Evolutionary conservation across 257 asterid species (phyloP), one percentile per base, ranked within the genome.

Genomic region (Jacaranda mimosifolia): DNA sequence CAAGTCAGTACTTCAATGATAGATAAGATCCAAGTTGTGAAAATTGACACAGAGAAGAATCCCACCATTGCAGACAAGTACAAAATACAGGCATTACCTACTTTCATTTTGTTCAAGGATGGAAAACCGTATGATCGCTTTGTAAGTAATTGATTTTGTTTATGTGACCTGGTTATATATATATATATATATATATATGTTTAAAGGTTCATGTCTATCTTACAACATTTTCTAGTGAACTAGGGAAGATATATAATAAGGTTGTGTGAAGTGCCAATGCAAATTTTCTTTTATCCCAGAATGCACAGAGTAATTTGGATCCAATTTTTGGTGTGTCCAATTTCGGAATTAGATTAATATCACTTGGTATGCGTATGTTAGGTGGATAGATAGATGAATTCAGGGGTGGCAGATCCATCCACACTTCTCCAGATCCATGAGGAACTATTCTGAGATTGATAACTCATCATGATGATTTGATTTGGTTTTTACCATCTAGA

Each of bases 81-180:
- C 84, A 79, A 72, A 53, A 90, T 92, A 76, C 81, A 86, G 82
- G 97, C 97, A 4, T 80, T 92, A 35, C 97, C 97, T 58, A 92
- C 97, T 55, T 89, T 92, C 83, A 86, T 92, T 71, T 72, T 92
- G 77, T 92, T 92, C 65, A 89, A 86, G 86, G 93, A 90, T 81
- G 94, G 97, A 43, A 75, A 89, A 72, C 93, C 88, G 9, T 79
- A 35, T n/a, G 91, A 86, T 55, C 96, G 97, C 69, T 90, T 92
- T 83, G 97, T 92, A 89, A 92, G 97, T 84, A 48, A 43, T 26
- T 42, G 32, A 5, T n/a, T 56, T 75, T 53, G 49, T 83, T 35
- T 53, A 26, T 26, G 32, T 0, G 2, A 26, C 32, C 2, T 26
- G 32, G 32, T 26, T 26, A 26, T 26, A 26, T 26, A 26, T 26